Conservation (phyloP, 1,284 basidiomycete species). For the Vanrija pseudolonga region DNA sequence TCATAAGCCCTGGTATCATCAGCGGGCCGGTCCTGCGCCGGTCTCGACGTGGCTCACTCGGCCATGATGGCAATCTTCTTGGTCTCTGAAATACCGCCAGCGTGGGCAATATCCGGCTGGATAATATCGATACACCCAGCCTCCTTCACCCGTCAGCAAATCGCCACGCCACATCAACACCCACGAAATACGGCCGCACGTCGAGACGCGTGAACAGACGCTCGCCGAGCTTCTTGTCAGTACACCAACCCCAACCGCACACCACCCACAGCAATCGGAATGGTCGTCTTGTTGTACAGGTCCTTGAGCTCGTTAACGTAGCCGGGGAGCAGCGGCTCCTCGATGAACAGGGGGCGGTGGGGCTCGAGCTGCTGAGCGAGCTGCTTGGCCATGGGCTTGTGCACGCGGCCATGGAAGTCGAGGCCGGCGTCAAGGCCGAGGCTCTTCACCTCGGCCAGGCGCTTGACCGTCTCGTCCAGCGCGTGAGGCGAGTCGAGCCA, state of each 20-base stretch:
- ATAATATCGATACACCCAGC: conserved; percentile 65
- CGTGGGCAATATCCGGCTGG: conserved; percentile 64
- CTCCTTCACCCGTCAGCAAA: conserved; percentile 43
- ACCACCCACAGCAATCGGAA: conserved; percentile 49
- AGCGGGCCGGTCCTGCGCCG: not conserved
- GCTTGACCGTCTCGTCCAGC: conserved; percentile 59
- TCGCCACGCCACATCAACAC: not conserved
- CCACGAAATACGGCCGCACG: conserved; percentile 60
- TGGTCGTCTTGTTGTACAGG: conserved; percentile 51
- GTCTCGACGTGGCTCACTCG: conserved; percentile 47
- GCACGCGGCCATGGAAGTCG: conserved; percentile 57
- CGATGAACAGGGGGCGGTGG: conserved; percentile 66
- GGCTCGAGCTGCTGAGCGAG: conserved; percentile 65
- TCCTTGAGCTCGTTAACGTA: conserved; percentile 51
- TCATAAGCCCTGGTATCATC: conserved; percentile 41
- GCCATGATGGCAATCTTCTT: conserved; percentile 65
- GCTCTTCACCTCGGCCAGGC: conserved; percentile 62
- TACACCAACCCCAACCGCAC: too few species aligned
- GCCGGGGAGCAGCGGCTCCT: conserved; percentile 64
- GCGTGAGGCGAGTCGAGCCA: conserved; percentile 55
- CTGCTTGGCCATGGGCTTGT: conserved; percentile 74
- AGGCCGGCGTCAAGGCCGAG: conserved; percentile 63
- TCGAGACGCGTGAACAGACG: conserved; percentile 66
- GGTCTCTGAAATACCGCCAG: conserved; percentile 66
- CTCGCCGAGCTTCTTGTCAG: conserved; percentile 58